Evolutionary conservation across 108 stramenopile species (phyloP).

Genomic region (Nannochloropsis salina): DNA sequence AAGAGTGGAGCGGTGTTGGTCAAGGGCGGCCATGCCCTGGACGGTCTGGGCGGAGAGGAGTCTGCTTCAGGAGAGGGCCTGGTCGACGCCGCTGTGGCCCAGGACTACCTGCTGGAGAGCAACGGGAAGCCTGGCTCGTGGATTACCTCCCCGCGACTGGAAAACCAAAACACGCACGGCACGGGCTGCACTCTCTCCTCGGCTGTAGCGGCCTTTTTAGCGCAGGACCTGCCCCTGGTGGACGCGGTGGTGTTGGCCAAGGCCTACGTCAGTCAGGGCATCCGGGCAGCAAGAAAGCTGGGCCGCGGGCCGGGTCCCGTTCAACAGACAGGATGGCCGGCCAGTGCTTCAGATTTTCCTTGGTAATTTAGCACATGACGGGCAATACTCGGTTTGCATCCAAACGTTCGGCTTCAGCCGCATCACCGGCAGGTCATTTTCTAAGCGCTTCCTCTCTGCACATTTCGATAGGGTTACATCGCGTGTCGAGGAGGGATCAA

Average conservation of each 20-base stretch:
- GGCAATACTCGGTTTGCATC: too few relatives aligned
- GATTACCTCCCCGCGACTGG: conserved; percentile 33
- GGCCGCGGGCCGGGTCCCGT: conserved; percentile 49
- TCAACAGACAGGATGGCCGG: conserved; percentile 44
- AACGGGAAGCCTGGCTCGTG: not conserved
- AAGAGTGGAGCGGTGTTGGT: conserved; percentile 71
- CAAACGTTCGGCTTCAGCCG: too few relatives aligned
- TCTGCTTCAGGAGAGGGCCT: not conserved
- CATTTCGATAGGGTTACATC: not conserved
- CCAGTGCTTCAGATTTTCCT: conserved; percentile 17
- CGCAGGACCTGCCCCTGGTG: conserved; percentile 18
- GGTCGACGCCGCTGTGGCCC: not conserved
- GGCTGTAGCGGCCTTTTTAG: conserved; percentile 71
- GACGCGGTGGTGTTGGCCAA: conserved; percentile 42
- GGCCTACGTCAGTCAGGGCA: conserved; percentile 44
- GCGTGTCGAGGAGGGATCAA: not conserved
- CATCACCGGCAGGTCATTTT: too few relatives aligned
- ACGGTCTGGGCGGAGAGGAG: conserved; percentile 31
- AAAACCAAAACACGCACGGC: conserved; percentile 47
- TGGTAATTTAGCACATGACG: not conserved
- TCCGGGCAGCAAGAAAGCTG: conserved; percentile 29
- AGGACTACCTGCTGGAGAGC: not conserved
- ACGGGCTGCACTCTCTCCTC: conserved; percentile 79
- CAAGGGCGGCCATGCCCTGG: conserved; percentile 74
- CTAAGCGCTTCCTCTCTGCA: too few relatives aligned